These are phyloP conservation scores for Ampelomyces quisqualis DNA, from an alignment of 2,329 filamentous ascomycete genomes.

Conservation along the genomic window DNA sequence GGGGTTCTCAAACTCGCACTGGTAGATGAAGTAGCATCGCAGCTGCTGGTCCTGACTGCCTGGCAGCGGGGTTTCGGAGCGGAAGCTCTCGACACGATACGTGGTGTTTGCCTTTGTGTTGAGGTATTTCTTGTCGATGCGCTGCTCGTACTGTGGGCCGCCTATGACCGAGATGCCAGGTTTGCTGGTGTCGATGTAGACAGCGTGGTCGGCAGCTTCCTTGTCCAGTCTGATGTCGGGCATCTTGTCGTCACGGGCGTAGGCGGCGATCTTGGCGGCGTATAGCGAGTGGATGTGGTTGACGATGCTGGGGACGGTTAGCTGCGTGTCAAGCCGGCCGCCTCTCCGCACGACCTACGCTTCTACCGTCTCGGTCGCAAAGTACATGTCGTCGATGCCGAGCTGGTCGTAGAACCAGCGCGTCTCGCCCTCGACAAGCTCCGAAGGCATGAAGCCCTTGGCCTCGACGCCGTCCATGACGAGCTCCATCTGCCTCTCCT, in stretches of 20 bases:
- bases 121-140: conserved; percentile 93
- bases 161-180: conserved; percentile 74
- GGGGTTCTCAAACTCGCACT: conserved; percentile 82
- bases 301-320: conserved; percentile 59
- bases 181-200: conserved; percentile 97
- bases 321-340: conserved; percentile 5
- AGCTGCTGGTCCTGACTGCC: conserved; percentile 76
- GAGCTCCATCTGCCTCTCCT: conserved; percentile 81
- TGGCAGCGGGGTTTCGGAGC: conserved; percentile 79
- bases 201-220: conserved; percentile 90
- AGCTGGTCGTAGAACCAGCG: conserved; percentile 97
- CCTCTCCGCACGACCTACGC: no score
- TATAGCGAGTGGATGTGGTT: conserved; percentile 96
- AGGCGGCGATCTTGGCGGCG: conserved; percentile 92
- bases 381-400: conserved; percentile 98
- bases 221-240: conserved; percentile 95
- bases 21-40: conserved; percentile 98
- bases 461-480: conserved; percentile 79
- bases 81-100: conserved; percentile 97
- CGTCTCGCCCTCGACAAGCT: conserved; percentile 81
- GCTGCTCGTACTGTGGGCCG: conserved; percentile 89
- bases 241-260: conserved; percentile 87
- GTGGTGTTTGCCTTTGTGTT: conserved; percentile 70
- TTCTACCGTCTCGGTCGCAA: conserved; percentile 81
- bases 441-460: conserved; percentile 80